Conservation (phyloP, 169 alveolate species). For the Plasmodium falciparum region DNA sequence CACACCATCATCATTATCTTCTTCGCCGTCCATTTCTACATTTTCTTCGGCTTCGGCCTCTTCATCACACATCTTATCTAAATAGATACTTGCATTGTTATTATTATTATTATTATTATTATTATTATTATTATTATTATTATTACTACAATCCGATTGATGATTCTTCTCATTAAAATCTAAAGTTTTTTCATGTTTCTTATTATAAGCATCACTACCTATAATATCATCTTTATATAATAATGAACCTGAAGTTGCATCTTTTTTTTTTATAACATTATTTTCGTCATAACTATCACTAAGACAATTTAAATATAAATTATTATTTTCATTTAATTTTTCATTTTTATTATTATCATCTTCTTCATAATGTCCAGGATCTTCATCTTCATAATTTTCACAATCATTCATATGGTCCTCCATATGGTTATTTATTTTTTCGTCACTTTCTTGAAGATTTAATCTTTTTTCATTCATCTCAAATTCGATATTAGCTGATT, state of each 20-base stretch:
- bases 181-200: neutral
- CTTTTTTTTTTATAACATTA: neutral
- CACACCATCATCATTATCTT: constrained; percentile 6
- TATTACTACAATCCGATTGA: neutral
- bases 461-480: constrained; percentile 28
- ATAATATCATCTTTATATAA: neutral
- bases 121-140: neutral
- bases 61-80: neutral
- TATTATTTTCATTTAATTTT: neutral
- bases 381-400: neutral
- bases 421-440: constrained; percentile 4
- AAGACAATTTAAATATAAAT: neutral
- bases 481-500: constrained; percentile 5
- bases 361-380: neutral
- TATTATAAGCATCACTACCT: neutral
- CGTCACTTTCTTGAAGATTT: neutral
- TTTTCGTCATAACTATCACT: neutral
- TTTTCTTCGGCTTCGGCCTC: constrained; percentile 6
- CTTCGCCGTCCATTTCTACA: constrained; percentile 21
- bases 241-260: neutral
- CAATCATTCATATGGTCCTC: constrained; percentile 3
- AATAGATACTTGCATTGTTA: neutral
- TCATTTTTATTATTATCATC: neutral
- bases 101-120: neutral
- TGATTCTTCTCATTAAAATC: constrained; percentile 15